Evolutionary conservation across 2,329 filamentous ascomycete genomes (phyloP), one percentile per base, ranked within the genome.

Genomic region (Purpureocillium lavendulum): DNA sequence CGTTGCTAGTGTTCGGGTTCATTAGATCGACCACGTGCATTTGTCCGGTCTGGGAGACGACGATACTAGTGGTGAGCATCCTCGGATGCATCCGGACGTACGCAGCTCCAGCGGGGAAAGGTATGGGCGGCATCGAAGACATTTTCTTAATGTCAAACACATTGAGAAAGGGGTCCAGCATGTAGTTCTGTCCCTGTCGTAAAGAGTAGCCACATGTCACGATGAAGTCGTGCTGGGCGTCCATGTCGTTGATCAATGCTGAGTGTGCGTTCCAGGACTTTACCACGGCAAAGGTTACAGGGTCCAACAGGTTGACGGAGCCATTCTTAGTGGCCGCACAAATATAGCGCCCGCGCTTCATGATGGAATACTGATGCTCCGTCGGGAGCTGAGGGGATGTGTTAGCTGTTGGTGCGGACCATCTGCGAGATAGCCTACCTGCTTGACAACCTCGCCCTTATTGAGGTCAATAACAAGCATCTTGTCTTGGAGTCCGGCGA

Each of bases 61-160:
- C 87, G 44, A 98, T 89, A 52, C 87, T 90, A 0, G 94, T 97
- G 1, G 92, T 96, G 15, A 88, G 83, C 76, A 98, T 85, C 52
- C 88, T 83, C 1, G 94, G 92, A 59, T 98, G 92, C 84, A 98
- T 92, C 42, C 92, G 82, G 32, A 96, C 89, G 65, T 88, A 94
- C 29, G 92, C 90, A 30, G 90, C 92, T 9, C 92, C 88, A 3
- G 88, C 84, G 41, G 92, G 90, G 49, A 84, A 98, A 1, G 92
- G 87, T 32, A 98, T 90, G 0, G 92, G 92, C 4, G 87, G 84
- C 56, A 96, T 77, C 16, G 88, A 87, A 14, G 79, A 76, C 66
- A 96, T 76, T 34, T 87, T 92, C 64, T 95, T 95, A 35, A 98
- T 72, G 55, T 97, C 90, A 55, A 94, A 97, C 28, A 97, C 88